These are phyloP conservation scores for Fusarium nisikadoi DNA, from an alignment of 2,329 filamentous ascomycete genomes.

Conservation along the genomic window DNA sequence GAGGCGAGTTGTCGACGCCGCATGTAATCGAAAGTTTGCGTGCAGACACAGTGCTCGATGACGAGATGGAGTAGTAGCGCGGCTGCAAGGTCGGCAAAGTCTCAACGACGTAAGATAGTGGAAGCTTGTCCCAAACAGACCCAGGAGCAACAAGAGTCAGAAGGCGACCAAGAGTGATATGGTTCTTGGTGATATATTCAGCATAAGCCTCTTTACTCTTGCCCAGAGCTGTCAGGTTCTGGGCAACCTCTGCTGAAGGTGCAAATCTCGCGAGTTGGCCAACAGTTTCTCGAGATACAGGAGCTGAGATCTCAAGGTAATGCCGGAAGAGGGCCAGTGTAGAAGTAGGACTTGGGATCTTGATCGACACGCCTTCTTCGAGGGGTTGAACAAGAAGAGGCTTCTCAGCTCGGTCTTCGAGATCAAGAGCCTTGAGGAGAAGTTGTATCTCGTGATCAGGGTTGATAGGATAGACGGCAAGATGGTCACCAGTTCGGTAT, in stretches of 20 bases:
- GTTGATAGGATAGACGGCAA: conserved; percentile 55
- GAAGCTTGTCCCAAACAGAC: conserved; percentile 36
- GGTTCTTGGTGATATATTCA: conserved; percentile 32
- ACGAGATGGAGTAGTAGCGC: conserved; percentile 71
- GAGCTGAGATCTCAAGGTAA: conserved; percentile 57
- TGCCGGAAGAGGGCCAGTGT: conserved; percentile 53
- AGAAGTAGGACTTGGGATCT: conserved; percentile 54
- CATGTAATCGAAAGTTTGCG: conserved; percentile 42
- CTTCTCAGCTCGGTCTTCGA: conserved; percentile 30
- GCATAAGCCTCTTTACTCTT: conserved; percentile 39
- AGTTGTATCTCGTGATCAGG: conserved; percentile 48
- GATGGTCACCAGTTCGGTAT: conserved; percentile 55
- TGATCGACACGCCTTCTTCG: conserved; percentile 25
- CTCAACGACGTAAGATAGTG: conserved; percentile 64
- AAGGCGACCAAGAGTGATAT: conserved; percentile 43
- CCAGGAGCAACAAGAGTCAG: conserved; percentile 31
- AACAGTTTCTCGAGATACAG: conserved; percentile 54
- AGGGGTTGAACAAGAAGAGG: conserved; percentile 41
- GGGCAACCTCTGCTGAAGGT: conserved; percentile 58
- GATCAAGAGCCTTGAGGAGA: conserved; percentile 46
- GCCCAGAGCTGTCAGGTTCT: conserved; percentile 6
- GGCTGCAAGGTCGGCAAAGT: conserved; percentile 62
- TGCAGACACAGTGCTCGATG: conserved; percentile 55
- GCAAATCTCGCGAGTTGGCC: conserved; percentile 56
- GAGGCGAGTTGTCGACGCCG: conserved; percentile 29